Conservation (phyloP, 352 stramenopile genomes). For the Phytophthora fragariae region DNA sequence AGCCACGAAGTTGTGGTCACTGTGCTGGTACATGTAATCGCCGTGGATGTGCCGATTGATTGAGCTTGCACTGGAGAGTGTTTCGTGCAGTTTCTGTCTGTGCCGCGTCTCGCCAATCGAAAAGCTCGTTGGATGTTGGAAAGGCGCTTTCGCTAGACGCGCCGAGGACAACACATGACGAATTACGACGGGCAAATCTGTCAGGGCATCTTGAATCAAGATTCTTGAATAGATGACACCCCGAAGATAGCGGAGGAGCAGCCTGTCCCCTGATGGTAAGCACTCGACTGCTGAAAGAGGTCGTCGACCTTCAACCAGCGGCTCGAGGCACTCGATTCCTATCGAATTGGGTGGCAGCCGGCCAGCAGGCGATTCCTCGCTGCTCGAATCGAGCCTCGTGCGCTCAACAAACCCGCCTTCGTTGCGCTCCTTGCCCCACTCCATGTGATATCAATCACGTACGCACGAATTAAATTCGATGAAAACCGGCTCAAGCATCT, state of each 20-base stretch:
- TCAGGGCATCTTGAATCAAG: background rate
- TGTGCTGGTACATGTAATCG: background rate
- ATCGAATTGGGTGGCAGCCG: background rate
- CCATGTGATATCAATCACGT: no score
- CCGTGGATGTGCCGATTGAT: background rate
- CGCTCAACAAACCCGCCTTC: background rate
- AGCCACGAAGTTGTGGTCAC: slow-evolving; percentile 5
- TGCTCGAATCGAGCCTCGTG: background rate
- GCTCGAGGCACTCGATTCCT: background rate
- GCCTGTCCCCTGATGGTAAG: background rate
- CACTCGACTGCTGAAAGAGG: background rate
- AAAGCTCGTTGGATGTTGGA: background rate
- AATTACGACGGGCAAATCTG: background rate
- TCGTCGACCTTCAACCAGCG: background rate
- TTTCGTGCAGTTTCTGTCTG: no score
- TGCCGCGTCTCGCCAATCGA: background rate
- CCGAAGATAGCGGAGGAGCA: background rate
- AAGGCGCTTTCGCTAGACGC: background rate
- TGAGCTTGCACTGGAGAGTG: background rate
- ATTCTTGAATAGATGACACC: background rate
- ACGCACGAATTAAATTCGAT: no score
- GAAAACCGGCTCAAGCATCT: no score
- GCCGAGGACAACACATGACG: background rate
- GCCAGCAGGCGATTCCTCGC: background rate
- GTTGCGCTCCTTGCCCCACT: no score